Conservation (phyloP, 75 land plant genomes). For the Pinus taeda region DNA sequence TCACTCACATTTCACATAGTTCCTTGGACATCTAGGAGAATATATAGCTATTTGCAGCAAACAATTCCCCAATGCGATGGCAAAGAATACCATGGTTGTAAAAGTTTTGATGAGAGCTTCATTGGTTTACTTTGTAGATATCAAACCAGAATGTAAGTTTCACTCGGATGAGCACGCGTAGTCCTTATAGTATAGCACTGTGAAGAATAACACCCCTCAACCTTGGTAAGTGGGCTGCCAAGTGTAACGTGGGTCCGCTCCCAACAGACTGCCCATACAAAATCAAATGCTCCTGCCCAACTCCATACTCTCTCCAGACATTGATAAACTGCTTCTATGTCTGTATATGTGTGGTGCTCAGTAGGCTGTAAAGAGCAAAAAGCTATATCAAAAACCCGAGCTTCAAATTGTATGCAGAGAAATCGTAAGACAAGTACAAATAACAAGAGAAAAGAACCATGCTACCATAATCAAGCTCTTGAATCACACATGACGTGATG, state of each 20-base stretch:
- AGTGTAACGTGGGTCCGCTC: conserved; percentile 84
- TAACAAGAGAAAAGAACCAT: neutral
- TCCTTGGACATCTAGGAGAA: no score
- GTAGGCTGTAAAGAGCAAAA: conserved; percentile 52
- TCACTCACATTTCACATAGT: no score
- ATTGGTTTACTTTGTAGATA: conserved; percentile 60
- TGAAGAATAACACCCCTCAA: conserved; percentile 82
- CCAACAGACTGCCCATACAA: conserved; percentile 96
- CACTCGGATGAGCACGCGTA: conserved; percentile 75
- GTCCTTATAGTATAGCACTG: conserved; percentile 85
- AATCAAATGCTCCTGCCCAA: conserved; percentile 80
- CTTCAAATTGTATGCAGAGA: neutral
- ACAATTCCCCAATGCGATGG: no score
- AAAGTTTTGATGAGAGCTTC: neutral
- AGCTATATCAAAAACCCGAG: neutral
- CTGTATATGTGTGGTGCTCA: conserved; percentile 82
- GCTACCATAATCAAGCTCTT: neutral
- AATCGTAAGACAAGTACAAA: neutral
- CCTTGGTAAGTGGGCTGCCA: conserved; percentile 69
- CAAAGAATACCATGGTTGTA: neutral
- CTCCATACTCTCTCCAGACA: conserved; percentile 73
- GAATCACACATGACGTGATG: no score
- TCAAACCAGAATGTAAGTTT: conserved; percentile 70
- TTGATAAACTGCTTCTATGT: conserved; percentile 83
- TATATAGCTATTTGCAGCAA: no score